Base-by-base conservation (phyloP, 2,329 filamentous ascomycete genomes). In the Pseudogymnoascus sp. region DNA sequence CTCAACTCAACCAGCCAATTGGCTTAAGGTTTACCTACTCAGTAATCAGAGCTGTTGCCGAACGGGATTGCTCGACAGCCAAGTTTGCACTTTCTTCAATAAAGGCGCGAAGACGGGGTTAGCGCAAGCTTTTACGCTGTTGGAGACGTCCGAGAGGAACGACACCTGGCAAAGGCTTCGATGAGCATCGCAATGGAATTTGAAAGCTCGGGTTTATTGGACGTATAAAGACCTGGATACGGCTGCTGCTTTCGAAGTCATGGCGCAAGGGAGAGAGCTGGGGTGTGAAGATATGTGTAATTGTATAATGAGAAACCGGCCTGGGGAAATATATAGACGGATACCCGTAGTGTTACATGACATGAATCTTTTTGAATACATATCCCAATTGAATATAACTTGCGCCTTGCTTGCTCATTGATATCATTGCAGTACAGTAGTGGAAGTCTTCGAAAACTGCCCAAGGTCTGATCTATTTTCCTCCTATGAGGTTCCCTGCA, bases 401-500 rank as follows among this genome's bases (percentile, higher is more conserved):
- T 56, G 49, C 16, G 28, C n/a, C 28, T 5, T 56, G 49, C 28
- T 34, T 56, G 28, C 28, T 31, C 46, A 28, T 31, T 5, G 28
- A 34, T 36, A 36, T 34, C 49, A 56, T 56, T 21, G 16, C 21
- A 34, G n/a, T 18, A 14, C n/a, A 21, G 8, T 34, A 18, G 28
- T 18, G 16, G 21, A 34, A 12, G 9, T 28, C 11, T 36, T 5
- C 16, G 28, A 34, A 34, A 14, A n/a, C 11, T 21, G 49, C 28
- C 11, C 11, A 18, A 16, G 23, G 28, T 25, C n/a, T 21, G 49
- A 56, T 34, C 9, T 34, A 56, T 12, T 2, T 31, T 34, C 28
- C 46, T 34, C n/a, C 16, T 65, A 25, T 65, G 60, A 64, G 37
- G 21, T 46, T 59, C 66, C 69, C 53, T 68, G 70, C 42, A 74